phyloP scores from a whole-genome alignment of 2,329 filamentous ascomycete genomes.

The Aspergillus niger region DNA sequence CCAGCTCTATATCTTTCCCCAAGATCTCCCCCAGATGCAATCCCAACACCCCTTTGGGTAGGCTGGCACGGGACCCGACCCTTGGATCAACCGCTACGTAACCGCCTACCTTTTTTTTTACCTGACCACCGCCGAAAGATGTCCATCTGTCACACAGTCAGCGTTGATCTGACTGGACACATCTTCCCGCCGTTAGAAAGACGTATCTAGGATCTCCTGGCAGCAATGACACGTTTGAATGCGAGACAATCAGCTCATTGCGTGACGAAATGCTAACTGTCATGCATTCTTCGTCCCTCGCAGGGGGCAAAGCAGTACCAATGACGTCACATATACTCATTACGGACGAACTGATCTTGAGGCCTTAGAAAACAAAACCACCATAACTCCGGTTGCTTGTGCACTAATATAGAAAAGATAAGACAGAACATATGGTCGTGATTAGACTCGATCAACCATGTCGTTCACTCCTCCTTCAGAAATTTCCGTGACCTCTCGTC shows the following conservation, averaged over 20 bases:
- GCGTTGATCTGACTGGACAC: not conserved
- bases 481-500: constrained; percentile 59
- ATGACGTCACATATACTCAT: not conserved
- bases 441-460: constrained; percentile 24
- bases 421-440: not conserved
- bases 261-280: too few relatives aligned
- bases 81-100: not conserved
- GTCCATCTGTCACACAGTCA: not conserved
- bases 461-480: constrained; percentile 49
- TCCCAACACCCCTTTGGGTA: not conserved
- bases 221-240: not conserved
- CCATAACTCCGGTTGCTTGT: not conserved
- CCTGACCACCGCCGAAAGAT: not conserved
- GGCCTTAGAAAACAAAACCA: not conserved
- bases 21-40: not conserved
- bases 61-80: constrained; percentile 1
- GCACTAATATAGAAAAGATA: not conserved
- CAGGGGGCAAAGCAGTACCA: too few relatives aligned
- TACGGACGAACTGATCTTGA: not conserved
- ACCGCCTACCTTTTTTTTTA: not conserved
- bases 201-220: not conserved
- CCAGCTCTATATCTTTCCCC: not conserved
- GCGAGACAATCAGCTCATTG: too few relatives aligned
- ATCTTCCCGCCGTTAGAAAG: not conserved
- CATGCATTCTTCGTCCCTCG: too few relatives aligned